These are phyloP conservation scores for Moricandia moricandioides DNA, from an alignment of 345 rosid genomes.

Conservation along the genomic window DNA sequence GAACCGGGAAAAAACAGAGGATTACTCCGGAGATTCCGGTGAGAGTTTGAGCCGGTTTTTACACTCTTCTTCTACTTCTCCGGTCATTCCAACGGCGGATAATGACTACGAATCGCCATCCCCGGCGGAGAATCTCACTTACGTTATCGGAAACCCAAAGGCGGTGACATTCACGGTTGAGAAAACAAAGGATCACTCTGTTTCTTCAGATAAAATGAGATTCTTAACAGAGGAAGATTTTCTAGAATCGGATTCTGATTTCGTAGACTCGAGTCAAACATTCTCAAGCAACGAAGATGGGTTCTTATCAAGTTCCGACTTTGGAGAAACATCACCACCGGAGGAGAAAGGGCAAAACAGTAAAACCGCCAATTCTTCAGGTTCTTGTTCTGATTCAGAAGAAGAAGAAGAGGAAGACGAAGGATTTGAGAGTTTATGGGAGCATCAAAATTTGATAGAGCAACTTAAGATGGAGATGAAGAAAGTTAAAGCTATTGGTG, in stretches of 20 bases:
- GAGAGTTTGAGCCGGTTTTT: not conserved
- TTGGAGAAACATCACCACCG: conserved; percentile 30
- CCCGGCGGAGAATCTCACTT: conserved; percentile 41
- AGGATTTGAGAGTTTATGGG: conserved; percentile 73
- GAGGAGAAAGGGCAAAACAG: conserved; percentile 32
- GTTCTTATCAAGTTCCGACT: conserved; percentile 59
- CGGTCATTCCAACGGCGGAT: conserved; percentile 24
- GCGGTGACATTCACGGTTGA: conserved; percentile 35
- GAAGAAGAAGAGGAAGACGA: conserved; percentile 44
- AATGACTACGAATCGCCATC: conserved; percentile 41
- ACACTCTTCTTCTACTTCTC: conserved; percentile 21
- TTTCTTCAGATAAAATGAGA: conserved; percentile 26
- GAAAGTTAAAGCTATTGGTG: conserved; percentile 79
- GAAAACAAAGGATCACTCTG: conserved; percentile 15
- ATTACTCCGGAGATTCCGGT: not conserved
- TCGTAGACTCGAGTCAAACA: conserved; percentile 55
- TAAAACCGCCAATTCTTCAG: conserved; percentile 5
- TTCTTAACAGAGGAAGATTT: conserved; percentile 50
- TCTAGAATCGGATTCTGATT: conserved; percentile 46
- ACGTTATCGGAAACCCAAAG: conserved; percentile 44
- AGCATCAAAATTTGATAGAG: conserved; percentile 90
- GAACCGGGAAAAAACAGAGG: not conserved
- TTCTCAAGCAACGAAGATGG: conserved; percentile 46
- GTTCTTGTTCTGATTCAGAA: conserved; percentile 18
- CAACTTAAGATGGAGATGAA: conserved; percentile 88